Evolutionary conservation across 352 stramenopile species (phyloP), one percentile per base, ranked within the genome.

Genomic region (Pilasporangium apinafurcum): DNA sequence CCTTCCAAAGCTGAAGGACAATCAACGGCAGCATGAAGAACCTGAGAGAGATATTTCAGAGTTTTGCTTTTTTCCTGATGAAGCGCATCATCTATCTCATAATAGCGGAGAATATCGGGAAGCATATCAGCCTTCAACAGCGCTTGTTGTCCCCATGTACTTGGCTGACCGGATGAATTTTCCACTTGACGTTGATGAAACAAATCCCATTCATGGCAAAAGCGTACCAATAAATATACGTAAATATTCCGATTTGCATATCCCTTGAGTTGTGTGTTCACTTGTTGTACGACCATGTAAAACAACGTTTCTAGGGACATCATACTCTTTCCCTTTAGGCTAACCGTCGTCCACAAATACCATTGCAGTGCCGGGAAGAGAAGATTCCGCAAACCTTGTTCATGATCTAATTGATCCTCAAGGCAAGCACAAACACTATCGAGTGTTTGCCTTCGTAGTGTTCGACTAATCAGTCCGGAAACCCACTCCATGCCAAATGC

Each of bases 1-100:
- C 4, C 30, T 48, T 76, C 62, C 4, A 82, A 37, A 34, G 44
- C 40, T 17, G 39, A 26, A 14, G 68, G 59, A 29, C 54, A 78
- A 16, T 55, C 61, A 7, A 45, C 45, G n/a, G 37, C 42, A 30
- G 53, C 59, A 47, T 82, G 62, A 14, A 82, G 44, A 18, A 72
- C 46, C 18, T 76, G 49, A 1, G 40, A 43, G 20, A 59, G 29
- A 40, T 68, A 75, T 12, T 25, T 3, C 17, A 78, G 44, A 4
- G 53, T 42, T 27, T 59, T 55, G 17, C 34, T 48, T 2, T 37
- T 44, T 39, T 76, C 65, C 40, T 59, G 18, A 12, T 12, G 14
- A 3, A 81, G 10, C 2, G 53, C 47, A 8, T 37, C 28, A 22
- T 53, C 22, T 16, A 16, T 57, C 14, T 44, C 56, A 14, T 69